Percentiles rank a stretch among this genome's conserved stretches.
Evolutionary conservation across 169 alveolate species (phyloP).

Genomic region (Cryptosporidium ubiquitum): DNA sequence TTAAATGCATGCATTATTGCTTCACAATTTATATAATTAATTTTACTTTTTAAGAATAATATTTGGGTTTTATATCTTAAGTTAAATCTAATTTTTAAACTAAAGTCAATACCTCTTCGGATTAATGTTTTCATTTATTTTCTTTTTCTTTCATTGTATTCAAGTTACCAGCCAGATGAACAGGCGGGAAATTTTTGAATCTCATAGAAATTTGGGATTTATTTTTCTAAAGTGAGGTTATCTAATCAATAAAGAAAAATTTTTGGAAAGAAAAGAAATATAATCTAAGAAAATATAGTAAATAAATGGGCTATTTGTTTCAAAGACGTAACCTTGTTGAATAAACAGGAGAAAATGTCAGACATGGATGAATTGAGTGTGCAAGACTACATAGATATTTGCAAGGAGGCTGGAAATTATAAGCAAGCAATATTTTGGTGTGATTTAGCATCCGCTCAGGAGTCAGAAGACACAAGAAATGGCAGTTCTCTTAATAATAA

Average conservation of each 20-base stretch:
- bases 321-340: neutral
- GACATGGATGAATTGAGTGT: conserved; percentile 18
- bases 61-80: too few relatives aligned
- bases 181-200: neutral
- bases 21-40: neutral
- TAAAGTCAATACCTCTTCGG: neutral
- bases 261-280: neutral
- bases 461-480: neutral
- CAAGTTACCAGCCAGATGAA: conserved; percentile 3
- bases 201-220: neutral
- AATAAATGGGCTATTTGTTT: neutral
- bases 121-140: too few relatives aligned
- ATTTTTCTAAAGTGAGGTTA: neutral
- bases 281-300: neutral
- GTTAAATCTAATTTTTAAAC: neutral
- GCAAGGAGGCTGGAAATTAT: conserved; percentile 65
- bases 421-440: conserved; percentile 65
- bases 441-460: conserved; percentile 34
- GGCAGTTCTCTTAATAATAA: neutral
- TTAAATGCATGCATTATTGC: neutral
- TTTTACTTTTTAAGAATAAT: too few relatives aligned
- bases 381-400: conserved; percentile 47
- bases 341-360: neutral
- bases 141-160: neutral
- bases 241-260: neutral